Percentiles rank a stretch among this genome's conserved stretches.
Conservation (phyloP, 441 rosid genomes). For the Jatropha podagrica region DNA sequence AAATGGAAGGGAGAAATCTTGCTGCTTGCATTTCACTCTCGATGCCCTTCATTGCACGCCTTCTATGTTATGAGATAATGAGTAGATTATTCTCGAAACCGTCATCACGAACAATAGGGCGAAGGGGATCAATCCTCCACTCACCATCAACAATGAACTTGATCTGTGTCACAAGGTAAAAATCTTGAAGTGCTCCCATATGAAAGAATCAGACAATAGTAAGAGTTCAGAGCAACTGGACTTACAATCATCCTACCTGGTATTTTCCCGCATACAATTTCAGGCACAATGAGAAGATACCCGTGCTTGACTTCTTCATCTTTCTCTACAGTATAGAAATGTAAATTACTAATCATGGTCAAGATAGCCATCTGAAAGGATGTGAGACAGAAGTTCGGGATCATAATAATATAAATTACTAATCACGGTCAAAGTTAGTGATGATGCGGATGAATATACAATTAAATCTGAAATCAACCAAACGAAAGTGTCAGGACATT, state of each 20-base stretch:
- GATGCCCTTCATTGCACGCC: neutral
- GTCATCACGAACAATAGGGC: constrained; percentile 53
- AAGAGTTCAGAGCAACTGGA: neutral
- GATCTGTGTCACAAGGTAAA: constrained; percentile 44
- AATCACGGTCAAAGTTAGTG: neutral
- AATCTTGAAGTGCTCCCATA: constrained; percentile 5
- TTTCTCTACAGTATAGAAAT: constrained; percentile 52
- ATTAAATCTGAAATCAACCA: neutral
- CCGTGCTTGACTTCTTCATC: constrained; percentile 71
- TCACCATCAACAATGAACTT: constrained; percentile 88
- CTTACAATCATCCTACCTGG: constrained; percentile 49
- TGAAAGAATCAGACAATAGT: neutral
- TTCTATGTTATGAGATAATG: constrained; percentile 37
- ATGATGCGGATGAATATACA: neutral
- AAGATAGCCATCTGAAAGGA: neutral
- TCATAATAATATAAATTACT: neutral
- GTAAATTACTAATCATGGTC: constrained; percentile 9
- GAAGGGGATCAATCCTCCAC: constrained; percentile 87
- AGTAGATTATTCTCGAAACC: constrained; percentile 82
- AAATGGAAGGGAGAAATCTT: constrained; percentile 15
- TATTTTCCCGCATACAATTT: constrained; percentile 82
- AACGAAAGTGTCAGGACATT: neutral
- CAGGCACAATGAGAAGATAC: constrained; percentile 59
- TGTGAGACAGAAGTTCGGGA: neutral
- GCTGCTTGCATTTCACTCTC: constrained; percentile 21